Conservation (phyloP, 352 stramenopile species). For the Globisporangium sylvaticum region DNA sequence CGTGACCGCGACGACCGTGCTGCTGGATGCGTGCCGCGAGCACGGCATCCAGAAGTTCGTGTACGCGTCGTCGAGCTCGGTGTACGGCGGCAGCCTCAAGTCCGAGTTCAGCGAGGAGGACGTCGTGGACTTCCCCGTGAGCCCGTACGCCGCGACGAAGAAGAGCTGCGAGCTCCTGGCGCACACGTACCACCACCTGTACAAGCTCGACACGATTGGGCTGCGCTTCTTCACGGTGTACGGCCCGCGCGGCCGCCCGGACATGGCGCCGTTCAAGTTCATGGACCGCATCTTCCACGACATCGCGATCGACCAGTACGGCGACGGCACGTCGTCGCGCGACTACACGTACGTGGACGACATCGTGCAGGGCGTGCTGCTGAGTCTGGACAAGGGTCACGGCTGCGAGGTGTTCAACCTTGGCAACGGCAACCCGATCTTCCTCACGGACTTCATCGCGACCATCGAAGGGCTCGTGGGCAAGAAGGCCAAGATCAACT, state of each 20-base stretch:
- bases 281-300: slow-evolving; percentile 37
- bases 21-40: slow-evolving; percentile 91
- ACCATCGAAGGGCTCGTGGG: slow-evolving; percentile 93
- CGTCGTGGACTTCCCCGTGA: slow-evolving; percentile 93
- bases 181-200: slow-evolving; percentile 97
- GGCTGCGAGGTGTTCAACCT: slow-evolving; percentile 99
- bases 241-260: slow-evolving; percentile 91
- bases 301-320: slow-evolving; percentile 95
- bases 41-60: slow-evolving; percentile 93
- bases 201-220: slow-evolving; percentile 92
- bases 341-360: slow-evolving; percentile 99
- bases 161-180: slow-evolving; percentile 96
- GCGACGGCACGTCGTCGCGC: slow-evolving; percentile 91
- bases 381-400: slow-evolving; percentile 58
- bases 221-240: slow-evolving; percentile 99
- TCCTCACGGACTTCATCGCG: slow-evolving; percentile 93
- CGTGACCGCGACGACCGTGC: slow-evolving; percentile 90
- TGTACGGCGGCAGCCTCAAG: slow-evolving; percentile 93
- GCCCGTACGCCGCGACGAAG: slow-evolving; percentile 96
- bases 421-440: slow-evolving; percentile 91
- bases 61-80: slow-evolving; percentile 93
- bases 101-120: slow-evolving; percentile 89
- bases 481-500: slow-evolving; percentile 92
- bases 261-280: slow-evolving; percentile 36
- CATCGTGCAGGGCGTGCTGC: slow-evolving; percentile 95